phyloP scores from a whole-genome alignment of 768 basidiomycete genomes.

The Amanita rimosa region DNA sequence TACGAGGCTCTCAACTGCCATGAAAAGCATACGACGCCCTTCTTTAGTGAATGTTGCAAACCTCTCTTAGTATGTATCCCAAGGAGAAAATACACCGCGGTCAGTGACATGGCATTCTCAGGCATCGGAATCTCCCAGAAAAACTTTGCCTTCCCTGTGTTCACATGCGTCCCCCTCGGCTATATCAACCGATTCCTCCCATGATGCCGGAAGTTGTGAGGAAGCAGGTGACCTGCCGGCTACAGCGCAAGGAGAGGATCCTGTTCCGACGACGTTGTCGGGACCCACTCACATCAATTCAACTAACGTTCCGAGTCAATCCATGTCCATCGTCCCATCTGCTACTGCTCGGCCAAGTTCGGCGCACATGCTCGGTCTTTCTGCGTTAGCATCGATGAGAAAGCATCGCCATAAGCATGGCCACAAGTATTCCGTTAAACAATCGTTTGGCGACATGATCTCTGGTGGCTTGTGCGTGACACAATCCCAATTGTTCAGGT shows the following conservation, averaged over 20 bases:
- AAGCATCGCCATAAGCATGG: neutral
- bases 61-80: constrained; percentile 43
- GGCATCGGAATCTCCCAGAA: constrained; percentile 6
- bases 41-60: constrained; percentile 65
- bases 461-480: constrained; percentile 35
- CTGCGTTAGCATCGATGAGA: neutral
- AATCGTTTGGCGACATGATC: constrained; percentile 10
- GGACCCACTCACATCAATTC: neutral
- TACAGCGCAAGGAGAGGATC: neutral
- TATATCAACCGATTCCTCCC: neutral
- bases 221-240: neutral
- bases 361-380: neutral
- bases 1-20: constrained; percentile 48
- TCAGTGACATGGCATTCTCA: constrained; percentile 1
- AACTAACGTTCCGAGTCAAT: constrained; percentile 2
- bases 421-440: neutral
- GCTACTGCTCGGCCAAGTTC: constrained; percentile 1
- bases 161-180: constrained; percentile 3
- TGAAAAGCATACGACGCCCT: constrained; percentile 33
- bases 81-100: neutral
- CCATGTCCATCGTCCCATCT: constrained; percentile 7
- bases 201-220: neutral
- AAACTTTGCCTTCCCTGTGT: constrained; percentile 8
- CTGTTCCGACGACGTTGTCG: neutral
- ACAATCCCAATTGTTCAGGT: neutral